A percentile compares a stretch with the other conserved stretches of the same genome.
These are phyloP conservation scores for Lasiosphaeria hispida DNA, from an alignment of 495 filamentous ascomycete species.

Conservation along the genomic window DNA sequence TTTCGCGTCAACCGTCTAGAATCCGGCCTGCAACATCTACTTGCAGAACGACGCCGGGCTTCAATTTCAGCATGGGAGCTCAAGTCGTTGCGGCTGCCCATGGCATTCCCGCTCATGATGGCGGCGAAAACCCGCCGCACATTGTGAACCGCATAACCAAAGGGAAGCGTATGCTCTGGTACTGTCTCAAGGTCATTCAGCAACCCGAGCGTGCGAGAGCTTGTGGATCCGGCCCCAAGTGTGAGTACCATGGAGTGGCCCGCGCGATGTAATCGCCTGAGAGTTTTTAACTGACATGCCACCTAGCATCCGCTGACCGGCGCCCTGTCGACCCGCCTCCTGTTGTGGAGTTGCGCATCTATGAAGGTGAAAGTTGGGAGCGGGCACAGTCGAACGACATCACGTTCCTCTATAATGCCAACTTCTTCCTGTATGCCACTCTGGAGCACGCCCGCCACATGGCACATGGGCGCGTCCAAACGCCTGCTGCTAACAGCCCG, in stretches of 20 bases:
- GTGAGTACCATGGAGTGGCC: constrained; percentile 49
- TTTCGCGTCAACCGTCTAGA: neutral
- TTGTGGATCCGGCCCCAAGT: constrained; percentile 93
- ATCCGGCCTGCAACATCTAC: neutral
- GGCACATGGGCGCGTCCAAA: constrained; percentile 72
- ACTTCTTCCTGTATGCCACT: constrained; percentile 96
- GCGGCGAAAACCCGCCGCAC: constrained; percentile 13
- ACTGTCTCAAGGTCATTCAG: constrained; percentile 83
- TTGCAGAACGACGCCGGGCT: neutral
- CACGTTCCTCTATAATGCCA: constrained; percentile 90
- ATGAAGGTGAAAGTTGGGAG: constrained; percentile 64
- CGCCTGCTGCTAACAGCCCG: constrained; percentile 60
- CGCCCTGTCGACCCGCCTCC: constrained; percentile 96
- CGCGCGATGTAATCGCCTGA: constrained; percentile 8
- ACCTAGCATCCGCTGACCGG: constrained; percentile 84
- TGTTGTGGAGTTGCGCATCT: constrained; percentile 89
- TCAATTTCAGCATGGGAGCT: constrained; percentile 27
- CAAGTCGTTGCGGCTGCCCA: constrained; percentile 30
- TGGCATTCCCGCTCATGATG: constrained; percentile 26
- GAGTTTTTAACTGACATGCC: constrained; percentile 13
- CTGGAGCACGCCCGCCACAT: constrained; percentile 84
- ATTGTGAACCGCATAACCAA: constrained; percentile 60
- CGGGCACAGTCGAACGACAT: constrained; percentile 69
- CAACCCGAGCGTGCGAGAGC: constrained; percentile 95
- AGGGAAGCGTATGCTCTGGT: constrained; percentile 77